Percentiles rank a stretch among this genome's conserved stretches.
Evolutionary conservation across 768 basidiomycete genomes (phyloP).

Genomic region (Mycena amicta): DNA sequence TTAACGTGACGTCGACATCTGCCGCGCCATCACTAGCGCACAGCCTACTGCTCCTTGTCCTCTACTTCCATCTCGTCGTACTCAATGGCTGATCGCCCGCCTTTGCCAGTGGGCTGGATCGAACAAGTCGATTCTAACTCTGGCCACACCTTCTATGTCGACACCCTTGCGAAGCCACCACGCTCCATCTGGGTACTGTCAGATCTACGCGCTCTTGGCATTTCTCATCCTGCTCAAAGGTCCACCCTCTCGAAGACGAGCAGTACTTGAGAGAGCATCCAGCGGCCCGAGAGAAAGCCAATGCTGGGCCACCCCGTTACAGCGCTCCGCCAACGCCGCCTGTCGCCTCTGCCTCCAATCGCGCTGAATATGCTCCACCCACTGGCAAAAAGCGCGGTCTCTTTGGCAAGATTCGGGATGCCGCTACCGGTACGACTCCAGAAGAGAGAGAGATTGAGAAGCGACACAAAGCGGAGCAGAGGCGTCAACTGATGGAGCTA

Average conservation of each 20-base stretch:
- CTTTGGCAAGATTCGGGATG: conserved; percentile 65
- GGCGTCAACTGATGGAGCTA: conserved; percentile 33
- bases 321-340: conserved; percentile 2
- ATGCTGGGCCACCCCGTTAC: background rate
- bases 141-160: conserved; percentile 59
- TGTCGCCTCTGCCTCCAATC: background rate
- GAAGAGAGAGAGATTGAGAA: conserved; percentile 58
- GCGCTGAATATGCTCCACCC: background rate
- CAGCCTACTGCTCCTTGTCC: background rate
- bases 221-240: background rate
- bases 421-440: conserved; percentile 57
- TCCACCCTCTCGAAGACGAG: conserved; percentile 67
- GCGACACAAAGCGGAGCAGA: conserved; percentile 22
- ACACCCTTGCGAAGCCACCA: conserved; percentile 63
- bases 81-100: conserved; percentile 28
- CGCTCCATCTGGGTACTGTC: conserved; percentile 61
- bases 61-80: background rate
- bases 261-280: conserved; percentile 61
- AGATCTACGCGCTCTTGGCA: too few relatives aligned
- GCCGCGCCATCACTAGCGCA: background rate
- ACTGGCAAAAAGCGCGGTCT: conserved; percentile 48
- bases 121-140: conserved; percentile 45
- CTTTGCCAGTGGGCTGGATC: conserved; percentile 63
- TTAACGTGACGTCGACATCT: conserved; percentile 4
- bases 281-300: conserved; percentile 41